These are phyloP conservation scores for Aspergillus egyptiacus DNA, from an alignment of 495 filamentous ascomycete species.

Conservation along the genomic window DNA sequence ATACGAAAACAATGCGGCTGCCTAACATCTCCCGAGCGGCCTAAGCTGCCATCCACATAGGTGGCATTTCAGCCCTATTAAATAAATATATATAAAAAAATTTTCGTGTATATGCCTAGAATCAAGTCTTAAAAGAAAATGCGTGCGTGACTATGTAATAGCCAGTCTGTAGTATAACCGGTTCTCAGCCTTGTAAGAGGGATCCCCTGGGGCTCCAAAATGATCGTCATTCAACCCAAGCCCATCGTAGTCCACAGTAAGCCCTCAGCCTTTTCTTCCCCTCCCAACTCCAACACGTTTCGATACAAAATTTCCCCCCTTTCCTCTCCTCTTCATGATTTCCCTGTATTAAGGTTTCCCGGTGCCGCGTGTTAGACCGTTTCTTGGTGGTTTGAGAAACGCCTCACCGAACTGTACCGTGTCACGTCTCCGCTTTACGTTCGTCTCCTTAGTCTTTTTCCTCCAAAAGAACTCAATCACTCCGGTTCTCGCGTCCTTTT, in stretches of 20 bases:
- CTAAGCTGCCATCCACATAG: too few relatives aligned
- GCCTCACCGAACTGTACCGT: conserved; percentile 9
- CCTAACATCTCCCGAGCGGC: conserved; percentile 5
- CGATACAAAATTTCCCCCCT: neutral
- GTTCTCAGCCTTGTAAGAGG: neutral
- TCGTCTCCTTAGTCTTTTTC: neutral
- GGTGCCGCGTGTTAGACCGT: too few relatives aligned
- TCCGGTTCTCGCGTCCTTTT: neutral
- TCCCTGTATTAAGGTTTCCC: too few relatives aligned
- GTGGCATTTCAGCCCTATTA: too few relatives aligned
- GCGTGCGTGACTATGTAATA: neutral
- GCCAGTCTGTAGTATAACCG: neutral
- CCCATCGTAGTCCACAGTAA: conserved; percentile 7
- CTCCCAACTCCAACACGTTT: neutral
- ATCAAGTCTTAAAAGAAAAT: neutral
- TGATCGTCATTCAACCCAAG: conserved; percentile 8
- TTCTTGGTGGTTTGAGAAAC: conserved; percentile 2
- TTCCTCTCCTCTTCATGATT: neutral
- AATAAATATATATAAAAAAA: too few relatives aligned
- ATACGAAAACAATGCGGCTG: conserved; percentile 12
- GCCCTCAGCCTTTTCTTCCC: conserved; percentile 2
- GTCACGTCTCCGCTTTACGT: conserved; percentile 4
- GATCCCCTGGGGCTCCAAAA: conserved; percentile 1
- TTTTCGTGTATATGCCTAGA: neutral
- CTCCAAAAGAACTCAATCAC: neutral